Percentiles rank a stretch among this genome's conserved stretches.
Evolutionary conservation across 257 asterid species (phyloP).

Genomic region (Henckelia pumila): DNA sequence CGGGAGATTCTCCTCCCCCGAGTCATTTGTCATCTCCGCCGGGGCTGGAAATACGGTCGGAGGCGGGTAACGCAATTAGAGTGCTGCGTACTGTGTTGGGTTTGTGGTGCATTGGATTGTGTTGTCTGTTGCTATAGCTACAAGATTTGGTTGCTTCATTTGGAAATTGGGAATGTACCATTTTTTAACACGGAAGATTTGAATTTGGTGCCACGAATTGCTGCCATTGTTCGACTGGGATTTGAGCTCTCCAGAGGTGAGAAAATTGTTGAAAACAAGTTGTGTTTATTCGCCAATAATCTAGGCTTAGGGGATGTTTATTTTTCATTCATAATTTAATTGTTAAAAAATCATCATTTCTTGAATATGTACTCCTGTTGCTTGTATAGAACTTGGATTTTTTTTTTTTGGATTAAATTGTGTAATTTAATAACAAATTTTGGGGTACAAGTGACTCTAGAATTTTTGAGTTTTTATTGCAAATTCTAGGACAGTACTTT

Average conservation of each 20-base stretch:
- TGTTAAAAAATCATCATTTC: constrained; percentile 14
- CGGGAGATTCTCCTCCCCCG: constrained; percentile 48
- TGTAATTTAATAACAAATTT: constrained; percentile 26
- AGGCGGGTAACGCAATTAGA: constrained; percentile 23
- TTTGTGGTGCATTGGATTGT: constrained; percentile 50
- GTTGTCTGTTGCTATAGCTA: constrained; percentile 36
- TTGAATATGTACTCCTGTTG: constrained; percentile 28
- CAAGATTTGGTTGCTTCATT: constrained; percentile 23
- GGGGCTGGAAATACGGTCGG: constrained; percentile 41
- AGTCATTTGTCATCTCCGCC: constrained; percentile 62
- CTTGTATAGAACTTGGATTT: constrained; percentile 39
- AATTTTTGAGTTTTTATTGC: constrained; percentile 17
- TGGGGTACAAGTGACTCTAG: constrained; percentile 20
- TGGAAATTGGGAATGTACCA: constrained; percentile 26
- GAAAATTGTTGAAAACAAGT: not conserved
- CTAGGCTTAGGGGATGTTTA: constrained; percentile 24
- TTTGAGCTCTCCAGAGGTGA: constrained; percentile 23
- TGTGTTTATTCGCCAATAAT: constrained; percentile 26
- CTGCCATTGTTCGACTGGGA: constrained; percentile 37
- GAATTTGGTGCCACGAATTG: constrained; percentile 24
- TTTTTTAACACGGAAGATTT: constrained; percentile 31
- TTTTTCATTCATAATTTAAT: constrained; percentile 18
- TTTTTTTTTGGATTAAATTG: constrained; percentile 12
- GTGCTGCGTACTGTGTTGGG: constrained; percentile 33
- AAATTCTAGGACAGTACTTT: constrained; percentile 5